Conservation (phyloP, 192 early-diverging fungal genomes). For the Entomortierella parvispora region DNA sequence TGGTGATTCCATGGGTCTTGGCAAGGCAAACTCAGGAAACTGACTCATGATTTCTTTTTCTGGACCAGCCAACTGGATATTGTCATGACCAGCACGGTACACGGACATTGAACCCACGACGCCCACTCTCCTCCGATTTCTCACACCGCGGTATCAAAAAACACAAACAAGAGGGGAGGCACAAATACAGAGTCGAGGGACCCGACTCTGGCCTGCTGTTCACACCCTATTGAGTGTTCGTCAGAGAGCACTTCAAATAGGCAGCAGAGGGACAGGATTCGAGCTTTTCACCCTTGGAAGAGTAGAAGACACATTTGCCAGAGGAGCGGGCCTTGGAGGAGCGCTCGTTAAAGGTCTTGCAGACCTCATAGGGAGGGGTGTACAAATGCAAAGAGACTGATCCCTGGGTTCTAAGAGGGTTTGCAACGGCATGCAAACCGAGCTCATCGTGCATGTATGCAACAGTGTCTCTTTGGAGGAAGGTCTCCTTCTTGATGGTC, state of each 20-base stretch:
- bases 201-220: background rate
- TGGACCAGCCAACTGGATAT: no score
- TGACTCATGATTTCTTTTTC: no score
- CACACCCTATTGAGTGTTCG: constrained; percentile 39
- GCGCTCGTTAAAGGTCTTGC: constrained; percentile 86
- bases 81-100: no score
- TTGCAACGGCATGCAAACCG: constrained; percentile 86
- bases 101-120: no score
- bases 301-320: constrained; percentile 73
- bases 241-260: constrained; percentile 48
- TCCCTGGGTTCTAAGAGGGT: constrained; percentile 63
- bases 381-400: constrained; percentile 94
- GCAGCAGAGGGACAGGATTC: constrained; percentile 50
- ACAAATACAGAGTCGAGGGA: background rate
- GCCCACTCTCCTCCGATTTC: no score
- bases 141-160: no score
- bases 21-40: no score
- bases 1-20: no score
- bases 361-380: constrained; percentile 86
- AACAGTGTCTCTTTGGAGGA: constrained; percentile 70
- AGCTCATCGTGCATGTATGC: constrained; percentile 93
- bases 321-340: constrained; percentile 73
- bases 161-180: no score
- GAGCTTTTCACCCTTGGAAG: constrained; percentile 56
- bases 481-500: constrained; percentile 59